These are phyloP conservation scores for Eleusine coracana DNA, from an alignment of 176 grass and related monocot species.

Conservation along the genomic window DNA sequence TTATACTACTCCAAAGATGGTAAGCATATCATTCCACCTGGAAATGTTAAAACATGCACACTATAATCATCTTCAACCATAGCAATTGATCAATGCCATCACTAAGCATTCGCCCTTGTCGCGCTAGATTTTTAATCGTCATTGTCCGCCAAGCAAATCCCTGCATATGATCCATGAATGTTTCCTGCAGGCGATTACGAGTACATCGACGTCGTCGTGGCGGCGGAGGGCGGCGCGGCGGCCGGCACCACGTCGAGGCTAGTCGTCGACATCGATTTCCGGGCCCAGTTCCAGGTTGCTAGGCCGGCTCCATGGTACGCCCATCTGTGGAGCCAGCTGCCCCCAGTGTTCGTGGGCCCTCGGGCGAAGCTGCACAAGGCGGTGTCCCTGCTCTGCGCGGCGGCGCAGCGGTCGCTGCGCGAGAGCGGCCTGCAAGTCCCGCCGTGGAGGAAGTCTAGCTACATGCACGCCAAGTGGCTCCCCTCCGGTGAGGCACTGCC, in stretches of 20 bases:
- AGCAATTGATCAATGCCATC: slow-evolving; percentile 19
- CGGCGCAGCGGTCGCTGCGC: slow-evolving; percentile 59
- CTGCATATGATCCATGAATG: background rate
- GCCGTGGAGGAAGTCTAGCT: slow-evolving; percentile 67
- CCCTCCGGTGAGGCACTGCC: slow-evolving; percentile 19
- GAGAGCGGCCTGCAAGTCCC: slow-evolving; percentile 80
- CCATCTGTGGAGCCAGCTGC: slow-evolving; percentile 49
- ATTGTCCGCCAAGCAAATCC: background rate
- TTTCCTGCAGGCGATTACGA: slow-evolving; percentile 62
- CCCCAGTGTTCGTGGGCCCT: slow-evolving; percentile 54
- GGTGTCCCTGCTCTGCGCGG: slow-evolving; percentile 62
- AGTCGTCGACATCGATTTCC: slow-evolving; percentile 73
- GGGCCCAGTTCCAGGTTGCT: slow-evolving; percentile 69
- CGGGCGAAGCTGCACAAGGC: slow-evolving; percentile 55
- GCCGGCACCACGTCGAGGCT: slow-evolving; percentile 30
- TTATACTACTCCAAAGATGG: background rate
- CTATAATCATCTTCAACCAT: too few species aligned
- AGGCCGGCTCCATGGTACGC: slow-evolving; percentile 62
- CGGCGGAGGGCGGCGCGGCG: slow-evolving; percentile 1
- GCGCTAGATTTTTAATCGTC: too few species aligned
- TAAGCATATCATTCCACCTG: background rate
- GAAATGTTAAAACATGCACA: background rate
- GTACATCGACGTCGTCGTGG: slow-evolving; percentile 63
- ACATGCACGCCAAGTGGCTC: slow-evolving; percentile 80
- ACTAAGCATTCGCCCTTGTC: background rate